A percentile compares a stretch with the other conserved stretches of the same genome.
phyloP scores from a whole-genome alignment of 192 early-diverging fungal genomes.

The Rhizophagus clarus region DNA sequence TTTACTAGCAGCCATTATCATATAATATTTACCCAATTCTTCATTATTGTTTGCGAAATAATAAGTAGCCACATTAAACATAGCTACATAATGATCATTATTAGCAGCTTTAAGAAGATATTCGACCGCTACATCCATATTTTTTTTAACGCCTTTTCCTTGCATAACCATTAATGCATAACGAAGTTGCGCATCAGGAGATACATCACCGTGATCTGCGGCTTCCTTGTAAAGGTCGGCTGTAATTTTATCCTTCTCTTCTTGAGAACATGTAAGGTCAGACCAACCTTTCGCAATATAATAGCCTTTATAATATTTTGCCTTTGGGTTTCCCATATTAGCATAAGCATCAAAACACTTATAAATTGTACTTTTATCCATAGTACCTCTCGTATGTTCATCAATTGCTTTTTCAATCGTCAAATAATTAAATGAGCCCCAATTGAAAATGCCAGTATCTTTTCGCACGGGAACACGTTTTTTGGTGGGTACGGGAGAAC shows the following conservation, averaged over 20 bases:
- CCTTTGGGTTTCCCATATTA: background rate
- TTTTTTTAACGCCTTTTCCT: too few species aligned
- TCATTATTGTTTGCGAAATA: background rate
- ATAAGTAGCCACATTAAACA: background rate
- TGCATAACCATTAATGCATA: background rate
- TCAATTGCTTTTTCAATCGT: background rate
- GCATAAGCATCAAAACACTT: background rate
- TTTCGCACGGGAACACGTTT: background rate
- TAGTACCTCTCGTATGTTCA: background rate
- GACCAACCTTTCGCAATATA: background rate
- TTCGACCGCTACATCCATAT: background rate
- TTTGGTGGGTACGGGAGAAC: background rate
- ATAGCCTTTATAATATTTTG: too few species aligned
- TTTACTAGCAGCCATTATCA: background rate
- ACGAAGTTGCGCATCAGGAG: background rate
- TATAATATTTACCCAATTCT: background rate
- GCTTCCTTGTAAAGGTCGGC: background rate
- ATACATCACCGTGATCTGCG: background rate
- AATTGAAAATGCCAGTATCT: background rate
- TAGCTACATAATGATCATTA: background rate
- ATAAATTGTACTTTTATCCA: background rate
- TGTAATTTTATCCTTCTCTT: background rate
- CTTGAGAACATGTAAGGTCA: background rate
- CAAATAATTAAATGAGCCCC: background rate
- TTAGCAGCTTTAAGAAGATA: constrained; percentile 1